Evolutionary conservation across 2,329 filamentous ascomycete genomes (phyloP).

Genomic region (Colletotrichum gigasporum): DNA sequence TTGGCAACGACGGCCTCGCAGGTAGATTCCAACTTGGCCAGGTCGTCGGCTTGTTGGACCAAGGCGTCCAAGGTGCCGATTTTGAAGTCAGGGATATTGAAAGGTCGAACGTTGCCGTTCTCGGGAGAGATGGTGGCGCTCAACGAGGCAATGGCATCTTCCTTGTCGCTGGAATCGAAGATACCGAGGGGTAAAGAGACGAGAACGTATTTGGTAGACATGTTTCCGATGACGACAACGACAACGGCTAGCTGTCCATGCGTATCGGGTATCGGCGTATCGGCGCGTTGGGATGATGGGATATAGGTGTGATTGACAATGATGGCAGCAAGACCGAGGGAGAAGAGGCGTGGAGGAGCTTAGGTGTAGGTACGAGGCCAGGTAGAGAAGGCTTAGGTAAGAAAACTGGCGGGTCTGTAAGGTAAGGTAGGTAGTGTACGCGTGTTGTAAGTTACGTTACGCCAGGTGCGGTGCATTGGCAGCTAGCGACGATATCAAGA

Average conservation of each 20-base stretch:
- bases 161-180: constrained; percentile 80
- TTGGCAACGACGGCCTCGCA: constrained; percentile 88
- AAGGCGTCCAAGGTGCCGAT: constrained; percentile 95
- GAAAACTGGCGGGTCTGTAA: not conserved
- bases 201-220: constrained; percentile 79
- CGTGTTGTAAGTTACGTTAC: not conserved
- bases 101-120: constrained; percentile 78
- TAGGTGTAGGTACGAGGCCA: not conserved
- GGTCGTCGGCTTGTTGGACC: constrained; percentile 94
- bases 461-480: not conserved
- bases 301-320: not conserved
- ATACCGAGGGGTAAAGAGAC: constrained; percentile 91
- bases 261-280: not conserved
- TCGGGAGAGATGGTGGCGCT: constrained; percentile 77
- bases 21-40: constrained; percentile 83
- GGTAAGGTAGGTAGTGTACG: not conserved
- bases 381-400: constrained; percentile 2
- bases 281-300: not conserved
- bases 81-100: constrained; percentile 93
- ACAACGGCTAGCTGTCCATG: constrained; percentile 10
- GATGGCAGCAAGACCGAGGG: not conserved
- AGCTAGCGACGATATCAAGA: too few relatives aligned
- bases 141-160: constrained; percentile 83
- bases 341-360: not conserved
- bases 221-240: constrained; percentile 35